Evolutionary conservation across 441 rosid species (phyloP).

Genomic region (Gossypium schwendimanii): DNA sequence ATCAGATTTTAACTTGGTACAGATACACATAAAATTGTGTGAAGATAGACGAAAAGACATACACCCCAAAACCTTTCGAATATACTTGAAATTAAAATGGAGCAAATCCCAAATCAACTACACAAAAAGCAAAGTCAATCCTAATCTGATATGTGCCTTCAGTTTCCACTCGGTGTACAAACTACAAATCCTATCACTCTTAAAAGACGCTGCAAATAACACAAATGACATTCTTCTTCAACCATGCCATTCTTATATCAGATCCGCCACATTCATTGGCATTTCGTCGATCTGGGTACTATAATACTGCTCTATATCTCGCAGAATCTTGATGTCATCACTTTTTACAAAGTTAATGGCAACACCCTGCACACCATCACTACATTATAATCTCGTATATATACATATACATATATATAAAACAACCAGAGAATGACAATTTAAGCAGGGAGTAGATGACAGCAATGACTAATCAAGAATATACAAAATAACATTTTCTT

Average conservation of each 20-base stretch:
- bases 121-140: neutral
- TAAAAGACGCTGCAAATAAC: neutral
- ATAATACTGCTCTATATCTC: slow-evolving; percentile 95
- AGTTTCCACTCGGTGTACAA: neutral
- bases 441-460: neutral
- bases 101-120: no score
- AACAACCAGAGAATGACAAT: neutral
- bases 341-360: slow-evolving; percentile 88
- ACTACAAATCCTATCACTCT: neutral
- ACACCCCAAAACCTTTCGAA: neutral
- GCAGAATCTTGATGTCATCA: slow-evolving; percentile 88
- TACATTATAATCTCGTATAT: neutral
- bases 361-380: slow-evolving; percentile 57
- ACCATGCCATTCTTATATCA: slow-evolving; percentile 32
- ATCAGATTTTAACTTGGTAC: neutral
- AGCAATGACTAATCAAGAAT: slow-evolving; percentile 1
- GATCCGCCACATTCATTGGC: slow-evolving; percentile 97
- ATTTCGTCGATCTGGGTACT: slow-evolving; percentile 96
- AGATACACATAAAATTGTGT: neutral
- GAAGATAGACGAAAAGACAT: neutral
- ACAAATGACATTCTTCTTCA: neutral
- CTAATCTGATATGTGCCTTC: neutral
- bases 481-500: neutral
- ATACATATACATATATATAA: neutral
- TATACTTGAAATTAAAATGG: neutral